Base-by-base conservation (phyloP, 1,139 yeast genomes). In the Meyerozyma smithsonii region DNA sequence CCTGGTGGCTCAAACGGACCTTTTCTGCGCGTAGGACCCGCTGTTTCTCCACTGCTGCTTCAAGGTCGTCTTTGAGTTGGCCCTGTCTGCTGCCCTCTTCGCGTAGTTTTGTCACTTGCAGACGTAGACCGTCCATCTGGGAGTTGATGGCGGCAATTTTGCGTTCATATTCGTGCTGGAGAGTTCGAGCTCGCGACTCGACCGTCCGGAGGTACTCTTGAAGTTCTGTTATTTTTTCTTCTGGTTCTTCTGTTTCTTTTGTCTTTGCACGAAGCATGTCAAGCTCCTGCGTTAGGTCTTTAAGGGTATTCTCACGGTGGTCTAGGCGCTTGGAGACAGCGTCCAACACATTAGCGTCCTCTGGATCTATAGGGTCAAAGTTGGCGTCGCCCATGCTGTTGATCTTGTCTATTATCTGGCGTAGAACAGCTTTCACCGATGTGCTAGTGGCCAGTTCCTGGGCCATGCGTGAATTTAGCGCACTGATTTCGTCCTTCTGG, bases 1-100 rank as follows among this genome's bases (percentile, higher is more conserved):
- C 52, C 24, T 68, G 57, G 51, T 70, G 69, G 4, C 69, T 61
- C 19, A 73, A 54, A 44, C 70, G 62, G 18, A 70, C 65, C 45
- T 74, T 75, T 45, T 78, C 84, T 4, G 80, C 72, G 30, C 69
- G 68, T 35, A 70, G 54, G 3, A 64, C 55, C 35, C 80, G 55
- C 44, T 75, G 78, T 46, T 74, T 76, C 20, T 74, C 72, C 7
- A 68, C 64, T 0, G 80, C 72, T 5, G 54, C 48, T 23, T 70
- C 67, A 32, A 75, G 55, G 19, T 71, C 75, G 30, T 61, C 64
- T 28, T 62, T 62, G 4, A 66, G 46, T 40, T 59, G 64, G 11
- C 67, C 70, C 14, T 56, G 40, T 8, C 50, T 49, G 21, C 49
- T 40, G 28, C 50, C 51, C 38, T 60, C 59, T 11, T 64, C 49